Evolutionary conservation across 2,329 filamentous ascomycete species (phyloP), one percentile per base, ranked within the genome.

Genomic region (Spiromastix sp.): DNA sequence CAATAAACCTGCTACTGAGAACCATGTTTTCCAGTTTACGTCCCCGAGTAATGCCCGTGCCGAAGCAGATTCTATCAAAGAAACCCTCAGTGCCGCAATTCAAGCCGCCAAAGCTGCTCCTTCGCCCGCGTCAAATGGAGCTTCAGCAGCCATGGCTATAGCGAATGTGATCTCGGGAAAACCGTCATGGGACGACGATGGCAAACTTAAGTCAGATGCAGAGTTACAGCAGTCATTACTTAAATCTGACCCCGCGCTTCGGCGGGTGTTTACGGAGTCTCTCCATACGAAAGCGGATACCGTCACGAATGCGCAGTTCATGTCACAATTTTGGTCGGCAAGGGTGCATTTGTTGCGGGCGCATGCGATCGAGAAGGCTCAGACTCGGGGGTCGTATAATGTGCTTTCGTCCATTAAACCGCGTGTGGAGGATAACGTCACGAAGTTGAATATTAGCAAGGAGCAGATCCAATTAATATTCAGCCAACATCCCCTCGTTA

Each of bases 381-480:
- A 98, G 63, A 81, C 79, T 48, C 81, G 83, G 45, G 91, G 89
- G 4, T 78, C 85, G 3, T 95, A 95, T 62, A 96, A 98, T 48
- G 87, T 96, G 5, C 68, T 98, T 12, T 87, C 91, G 0, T 82
- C 83, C 12, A 78, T 96, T 48, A 94, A 93, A 54, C 81, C 84
- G 5, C 75, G 79, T 36, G 75, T 81, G 4, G 77, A 83, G 37
- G 78, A 85, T 46, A 80, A 80, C 43, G 77, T 80, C 40, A 71
- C 80, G 29, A 85, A 81, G 57, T 68, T 95, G 48, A 87, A 83
- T 50, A 80, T 98, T 43, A 91, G 78, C 46, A 80, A 85, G 41
- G 87, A 95, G 59, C 87, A 96, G 59, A 85, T 96, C 34, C 81
- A 87, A 51, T 75, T 93, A 52, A 91, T 98, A 35, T 87, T 98